Percentiles rank a stretch among this genome's conserved stretches.
Conservation (phyloP, 2,329 filamentous ascomycete species). For the Fusarium sp. region DNA sequence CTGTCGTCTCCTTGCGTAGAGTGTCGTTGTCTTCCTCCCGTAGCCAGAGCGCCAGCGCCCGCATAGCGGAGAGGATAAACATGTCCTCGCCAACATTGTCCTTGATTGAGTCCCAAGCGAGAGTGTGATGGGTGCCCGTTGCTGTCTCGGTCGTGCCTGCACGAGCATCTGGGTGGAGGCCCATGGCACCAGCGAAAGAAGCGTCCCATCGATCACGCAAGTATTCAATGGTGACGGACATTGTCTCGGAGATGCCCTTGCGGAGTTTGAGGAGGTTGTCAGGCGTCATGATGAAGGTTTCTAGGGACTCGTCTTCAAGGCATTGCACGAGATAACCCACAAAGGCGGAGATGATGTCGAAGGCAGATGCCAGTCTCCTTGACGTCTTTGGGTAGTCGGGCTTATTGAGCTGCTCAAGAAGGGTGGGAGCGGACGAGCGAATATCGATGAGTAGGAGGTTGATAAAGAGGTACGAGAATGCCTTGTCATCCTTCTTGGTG, state of each 20-base stretch:
- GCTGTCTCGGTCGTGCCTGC: constrained; percentile 59
- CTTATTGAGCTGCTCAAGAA: constrained; percentile 72
- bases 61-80: constrained; percentile 71
- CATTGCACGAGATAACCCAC: constrained; percentile 70
- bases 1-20: constrained; percentile 70
- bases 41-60: constrained; percentile 76
- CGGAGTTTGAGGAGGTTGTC: constrained; percentile 75
- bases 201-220: constrained; percentile 80
- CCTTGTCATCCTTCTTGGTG: constrained; percentile 61
- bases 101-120: constrained; percentile 73
- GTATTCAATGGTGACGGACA: constrained; percentile 76
- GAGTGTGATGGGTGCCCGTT: constrained; percentile 62
- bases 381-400: constrained; percentile 67
- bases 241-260: constrained; percentile 73
- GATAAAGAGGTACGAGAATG: constrained; percentile 74
- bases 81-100: constrained; percentile 68
- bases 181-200: constrained; percentile 73
- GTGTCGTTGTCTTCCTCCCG: constrained; percentile 76
- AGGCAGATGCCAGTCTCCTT: constrained; percentile 71
- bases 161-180: constrained; percentile 72
- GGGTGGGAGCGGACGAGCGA: constrained; percentile 72
- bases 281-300: constrained; percentile 65
- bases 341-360: constrained; percentile 75
- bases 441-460: constrained; percentile 78
- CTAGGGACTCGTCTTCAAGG: constrained; percentile 64